Percentiles rank a stretch among this genome's conserved stretches.
phyloP scores from a whole-genome alignment of 768 basidiomycete species.

The Butyriboletus loyo region DNA sequence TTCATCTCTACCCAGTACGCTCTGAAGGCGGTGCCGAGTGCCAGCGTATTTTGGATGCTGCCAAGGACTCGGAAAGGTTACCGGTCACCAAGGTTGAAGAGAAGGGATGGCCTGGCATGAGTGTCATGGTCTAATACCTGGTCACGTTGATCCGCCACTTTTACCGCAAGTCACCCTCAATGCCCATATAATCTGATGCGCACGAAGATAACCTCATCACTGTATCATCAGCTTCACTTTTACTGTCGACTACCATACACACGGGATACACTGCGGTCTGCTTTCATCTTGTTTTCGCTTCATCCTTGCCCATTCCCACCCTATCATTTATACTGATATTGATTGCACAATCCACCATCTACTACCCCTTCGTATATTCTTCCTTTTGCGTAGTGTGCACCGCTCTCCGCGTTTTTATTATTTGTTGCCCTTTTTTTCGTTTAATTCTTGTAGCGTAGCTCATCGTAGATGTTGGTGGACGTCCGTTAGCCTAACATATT shows the following conservation, averaged over 20 bases:
- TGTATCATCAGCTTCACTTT: conserved; percentile 16
- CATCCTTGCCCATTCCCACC: conserved; percentile 5
- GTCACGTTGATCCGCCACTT: conserved; percentile 3
- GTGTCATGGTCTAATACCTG: conserved; percentile 28
- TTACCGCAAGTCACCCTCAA: conserved; percentile 16
- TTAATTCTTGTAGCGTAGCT: not conserved
- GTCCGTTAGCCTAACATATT: conserved; percentile 22
- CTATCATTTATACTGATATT: conserved; percentile 27
- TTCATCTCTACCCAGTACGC: conserved; percentile 46
- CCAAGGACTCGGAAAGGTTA: conserved; percentile 25
- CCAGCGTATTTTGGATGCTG: conserved; percentile 39
- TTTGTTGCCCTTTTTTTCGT: not conserved
- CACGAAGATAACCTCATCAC: conserved; percentile 16
- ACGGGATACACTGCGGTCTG: conserved; percentile 22
- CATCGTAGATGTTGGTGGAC: conserved; percentile 26
- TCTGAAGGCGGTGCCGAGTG: conserved; percentile 85
- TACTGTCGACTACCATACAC: conserved; percentile 24
- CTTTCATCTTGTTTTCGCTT: conserved; percentile 9
- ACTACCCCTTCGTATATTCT: not conserved
- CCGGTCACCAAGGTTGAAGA: conserved; percentile 32
- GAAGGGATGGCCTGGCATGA: conserved; percentile 31
- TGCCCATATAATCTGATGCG: conserved; percentile 25
- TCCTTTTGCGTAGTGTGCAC: not conserved
- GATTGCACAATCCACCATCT: conserved; percentile 16
- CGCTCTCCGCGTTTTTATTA: not conserved